Conservation (phyloP, 257 asterid species). For the Avicennia marina region DNA sequence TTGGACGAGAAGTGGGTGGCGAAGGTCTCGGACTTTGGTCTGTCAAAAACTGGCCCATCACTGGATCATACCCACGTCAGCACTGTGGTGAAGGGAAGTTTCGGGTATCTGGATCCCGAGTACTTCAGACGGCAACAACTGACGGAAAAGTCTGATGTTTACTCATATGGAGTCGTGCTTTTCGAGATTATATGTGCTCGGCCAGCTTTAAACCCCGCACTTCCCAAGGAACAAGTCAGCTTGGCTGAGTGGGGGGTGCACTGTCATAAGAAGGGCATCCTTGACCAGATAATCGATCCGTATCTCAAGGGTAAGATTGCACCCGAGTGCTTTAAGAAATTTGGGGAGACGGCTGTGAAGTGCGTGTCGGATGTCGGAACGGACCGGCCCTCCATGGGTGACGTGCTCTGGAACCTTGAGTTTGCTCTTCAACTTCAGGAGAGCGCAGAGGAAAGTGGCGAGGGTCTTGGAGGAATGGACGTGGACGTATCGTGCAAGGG, state of each 20-base stretch:
- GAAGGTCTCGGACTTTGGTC: conserved; percentile 83
- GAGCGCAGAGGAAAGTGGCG: conserved; percentile 84
- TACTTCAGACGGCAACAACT: conserved; percentile 84
- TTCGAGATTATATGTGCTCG: conserved; percentile 86
- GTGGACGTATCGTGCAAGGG: conserved; percentile 43
- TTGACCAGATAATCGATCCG: conserved; percentile 71
- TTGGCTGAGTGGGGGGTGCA: conserved; percentile 90
- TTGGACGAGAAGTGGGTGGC: conserved; percentile 92
- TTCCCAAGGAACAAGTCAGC: conserved; percentile 85
- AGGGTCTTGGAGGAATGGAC: conserved; percentile 42
- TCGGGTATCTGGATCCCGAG: conserved; percentile 90
- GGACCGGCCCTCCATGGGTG: conserved; percentile 90
- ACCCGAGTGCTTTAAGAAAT: conserved; percentile 80
- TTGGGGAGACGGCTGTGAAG: conserved; percentile 85
- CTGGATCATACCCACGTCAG: conserved; percentile 86
- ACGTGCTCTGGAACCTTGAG: conserved; percentile 91
- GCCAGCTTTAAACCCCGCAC: conserved; percentile 73
- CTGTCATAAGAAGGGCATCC: conserved; percentile 70
- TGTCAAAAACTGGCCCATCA: conserved; percentile 86
- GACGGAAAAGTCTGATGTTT: conserved; percentile 80
- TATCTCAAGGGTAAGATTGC: conserved; percentile 89
- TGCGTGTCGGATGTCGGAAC: conserved; percentile 79
- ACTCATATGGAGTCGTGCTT: conserved; percentile 75
- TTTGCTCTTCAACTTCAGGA: conserved; percentile 90
- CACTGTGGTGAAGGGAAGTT: conserved; percentile 82